These are phyloP conservation scores for Flaveria linearis DNA, from an alignment of 129 eudicot genomes.

Conservation along the genomic window DNA sequence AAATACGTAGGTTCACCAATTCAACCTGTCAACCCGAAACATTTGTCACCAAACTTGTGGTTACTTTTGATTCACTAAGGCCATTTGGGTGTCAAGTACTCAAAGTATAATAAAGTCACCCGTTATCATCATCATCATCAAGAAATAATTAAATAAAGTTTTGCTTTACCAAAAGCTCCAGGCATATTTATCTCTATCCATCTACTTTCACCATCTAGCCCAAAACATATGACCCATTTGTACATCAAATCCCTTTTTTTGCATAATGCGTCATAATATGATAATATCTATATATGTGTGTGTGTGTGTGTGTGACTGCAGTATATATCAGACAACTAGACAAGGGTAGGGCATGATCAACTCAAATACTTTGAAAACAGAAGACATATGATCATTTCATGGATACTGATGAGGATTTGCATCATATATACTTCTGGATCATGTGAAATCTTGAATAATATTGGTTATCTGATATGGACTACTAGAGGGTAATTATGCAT, in stretches of 20 bases:
- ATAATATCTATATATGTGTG: neutral
- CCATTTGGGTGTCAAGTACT: neutral
- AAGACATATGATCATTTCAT: conserved; percentile 6
- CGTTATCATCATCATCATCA: neutral
- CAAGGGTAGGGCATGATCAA: conserved; percentile 20
- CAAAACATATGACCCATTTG: conserved; percentile 30
- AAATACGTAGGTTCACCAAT: neutral
- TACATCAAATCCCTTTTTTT: neutral
- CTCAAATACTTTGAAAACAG: neutral
- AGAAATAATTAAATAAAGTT: neutral
- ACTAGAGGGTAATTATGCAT: conserved; percentile 4
- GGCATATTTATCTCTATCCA: conserved; percentile 12
- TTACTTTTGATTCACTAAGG: neutral
- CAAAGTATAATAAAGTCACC: neutral
- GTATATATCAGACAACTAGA: neutral
- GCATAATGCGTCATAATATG: neutral
- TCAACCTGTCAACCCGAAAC: neutral
- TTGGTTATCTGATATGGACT: conserved; percentile 27
- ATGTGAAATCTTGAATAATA: neutral
- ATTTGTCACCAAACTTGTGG: neutral
- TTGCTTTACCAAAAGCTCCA: conserved; percentile 20
- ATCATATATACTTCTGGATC: neutral
- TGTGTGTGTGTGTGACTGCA: neutral
- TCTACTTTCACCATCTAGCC: conserved; percentile 17
- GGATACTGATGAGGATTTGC: conserved; percentile 30